A percentile compares a stretch with the other conserved stretches of the same genome.
These are phyloP conservation scores for Globisporangium sylvaticum DNA, from an alignment of 352 stramenopile species.

Conservation along the genomic window DNA sequence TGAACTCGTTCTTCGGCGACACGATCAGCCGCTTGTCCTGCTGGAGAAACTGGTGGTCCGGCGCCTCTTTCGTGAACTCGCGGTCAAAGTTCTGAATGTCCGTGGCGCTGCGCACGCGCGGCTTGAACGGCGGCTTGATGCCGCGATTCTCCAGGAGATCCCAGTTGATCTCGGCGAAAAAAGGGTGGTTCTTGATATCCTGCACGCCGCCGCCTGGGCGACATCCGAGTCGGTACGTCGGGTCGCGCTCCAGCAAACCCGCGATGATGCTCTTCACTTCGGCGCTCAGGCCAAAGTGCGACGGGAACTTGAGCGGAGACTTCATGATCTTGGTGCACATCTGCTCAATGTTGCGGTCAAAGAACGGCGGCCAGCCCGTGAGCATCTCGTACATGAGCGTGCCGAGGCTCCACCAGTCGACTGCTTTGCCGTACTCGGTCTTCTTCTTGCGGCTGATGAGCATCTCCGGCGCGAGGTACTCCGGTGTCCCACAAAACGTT, in stretches of 20 bases:
- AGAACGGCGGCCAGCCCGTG: constrained; percentile 91
- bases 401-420: constrained; percentile 94
- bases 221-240: constrained; percentile 64
- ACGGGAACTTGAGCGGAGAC: constrained; percentile 82
- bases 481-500: constrained; percentile 87
- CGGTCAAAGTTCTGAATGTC: constrained; percentile 89
- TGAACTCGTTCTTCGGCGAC: constrained; percentile 84
- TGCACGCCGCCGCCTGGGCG: constrained; percentile 57
- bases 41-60: constrained; percentile 74
- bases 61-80: constrained; percentile 82
- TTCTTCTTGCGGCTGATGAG: constrained; percentile 88
- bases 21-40: constrained; percentile 69
- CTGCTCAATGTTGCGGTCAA: constrained; percentile 88
- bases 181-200: constrained; percentile 78
- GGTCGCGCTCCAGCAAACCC: constrained; percentile 69
- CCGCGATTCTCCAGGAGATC: constrained; percentile 54
- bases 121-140: constrained; percentile 86
- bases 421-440: constrained; percentile 87
- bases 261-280: constrained; percentile 81
- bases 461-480: constrained; percentile 89
- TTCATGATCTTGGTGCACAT: constrained; percentile 93
- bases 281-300: constrained; percentile 69
- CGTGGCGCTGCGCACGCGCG: constrained; percentile 66
- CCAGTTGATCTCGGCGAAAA: constrained; percentile 83
- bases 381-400: constrained; percentile 95